These are phyloP conservation scores for Ascochyta viciae-villosae DNA, from an alignment of 2,329 filamentous ascomycete species.

Conservation along the genomic window DNA sequence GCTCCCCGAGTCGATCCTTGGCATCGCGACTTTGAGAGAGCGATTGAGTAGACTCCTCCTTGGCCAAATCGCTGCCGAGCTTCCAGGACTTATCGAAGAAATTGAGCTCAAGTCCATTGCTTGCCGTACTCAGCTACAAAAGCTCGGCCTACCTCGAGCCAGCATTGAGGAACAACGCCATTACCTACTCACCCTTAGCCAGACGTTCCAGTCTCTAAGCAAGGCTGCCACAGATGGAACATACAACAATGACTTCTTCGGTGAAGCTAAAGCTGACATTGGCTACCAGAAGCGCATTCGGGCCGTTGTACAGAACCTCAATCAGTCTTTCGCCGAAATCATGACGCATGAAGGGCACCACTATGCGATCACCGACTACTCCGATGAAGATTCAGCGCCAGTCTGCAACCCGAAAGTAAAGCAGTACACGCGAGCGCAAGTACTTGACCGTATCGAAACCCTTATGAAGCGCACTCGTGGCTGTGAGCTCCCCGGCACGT, in stretches of 20 bases:
- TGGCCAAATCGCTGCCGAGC: slow-evolving; percentile 39
- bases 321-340: slow-evolving; percentile 29
- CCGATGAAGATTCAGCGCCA: slow-evolving; percentile 1
- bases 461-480: slow-evolving; percentile 48
- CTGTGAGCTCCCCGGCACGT: slow-evolving; percentile 66
- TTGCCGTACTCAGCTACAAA: slow-evolving; percentile 23
- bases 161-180: slow-evolving; percentile 27
- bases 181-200: slow-evolving; percentile 31
- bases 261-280: slow-evolving; percentile 7
- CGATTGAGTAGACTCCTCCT: slow-evolving; percentile 42
- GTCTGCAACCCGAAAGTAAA: background rate
- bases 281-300: slow-evolving; percentile 23
- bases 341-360: slow-evolving; percentile 29
- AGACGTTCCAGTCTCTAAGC: slow-evolving; percentile 29
- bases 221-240: slow-evolving; percentile 29
- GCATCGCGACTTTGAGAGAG: slow-evolving; percentile 37
- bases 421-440: background rate
- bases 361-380: slow-evolving; percentile 40
- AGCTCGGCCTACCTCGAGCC: slow-evolving; percentile 28
- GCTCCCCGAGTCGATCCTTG: slow-evolving; percentile 31
- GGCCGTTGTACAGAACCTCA: slow-evolving; percentile 29
- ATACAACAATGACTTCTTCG: slow-evolving; percentile 36
- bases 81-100: slow-evolving; percentile 29
- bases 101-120: slow-evolving; percentile 25
- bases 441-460: background rate